Conservation (phyloP, 768 basidiomycete species). For the Mycena epipterygia region DNA sequence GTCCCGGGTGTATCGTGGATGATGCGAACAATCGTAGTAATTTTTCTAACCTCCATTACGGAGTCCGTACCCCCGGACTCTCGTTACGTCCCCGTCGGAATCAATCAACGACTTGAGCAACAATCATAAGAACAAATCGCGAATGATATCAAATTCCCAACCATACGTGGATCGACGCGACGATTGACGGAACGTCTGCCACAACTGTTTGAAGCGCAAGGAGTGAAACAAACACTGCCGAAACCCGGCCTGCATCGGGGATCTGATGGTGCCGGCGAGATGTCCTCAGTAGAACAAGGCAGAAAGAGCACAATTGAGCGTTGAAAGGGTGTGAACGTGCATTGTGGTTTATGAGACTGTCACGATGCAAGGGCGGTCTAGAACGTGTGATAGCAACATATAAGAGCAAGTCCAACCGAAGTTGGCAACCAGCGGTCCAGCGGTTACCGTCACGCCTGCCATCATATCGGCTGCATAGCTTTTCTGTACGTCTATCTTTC, state of each 20-base stretch:
- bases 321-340: no score
- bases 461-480: slow-evolving; percentile 20
- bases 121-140: not conserved
- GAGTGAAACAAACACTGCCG: not conserved
- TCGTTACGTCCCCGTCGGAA: no score
- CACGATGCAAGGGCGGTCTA: not conserved
- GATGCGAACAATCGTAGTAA: slow-evolving; percentile 6
- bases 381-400: slow-evolving; percentile 10
- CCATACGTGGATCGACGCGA: not conserved
- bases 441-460: not conserved
- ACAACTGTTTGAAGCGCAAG: not conserved
- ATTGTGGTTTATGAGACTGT: not conserved
- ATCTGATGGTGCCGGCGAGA: no score
- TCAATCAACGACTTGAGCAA: not conserved
- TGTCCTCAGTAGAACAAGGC: no score
- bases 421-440: slow-evolving; percentile 1
- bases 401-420: slow-evolving; percentile 1
- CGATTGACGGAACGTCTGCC: not conserved
- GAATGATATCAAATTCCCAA: not conserved
- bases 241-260: not conserved
- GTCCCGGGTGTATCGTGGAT: slow-evolving; percentile 55
- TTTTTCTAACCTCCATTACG: no score
- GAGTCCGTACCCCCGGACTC: no score
- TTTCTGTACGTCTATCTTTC: slow-evolving; percentile 6
- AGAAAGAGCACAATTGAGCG: not conserved